phyloP scores from a whole-genome alignment of 495 filamentous ascomycete genomes.

The Acidiella bohemica region DNA sequence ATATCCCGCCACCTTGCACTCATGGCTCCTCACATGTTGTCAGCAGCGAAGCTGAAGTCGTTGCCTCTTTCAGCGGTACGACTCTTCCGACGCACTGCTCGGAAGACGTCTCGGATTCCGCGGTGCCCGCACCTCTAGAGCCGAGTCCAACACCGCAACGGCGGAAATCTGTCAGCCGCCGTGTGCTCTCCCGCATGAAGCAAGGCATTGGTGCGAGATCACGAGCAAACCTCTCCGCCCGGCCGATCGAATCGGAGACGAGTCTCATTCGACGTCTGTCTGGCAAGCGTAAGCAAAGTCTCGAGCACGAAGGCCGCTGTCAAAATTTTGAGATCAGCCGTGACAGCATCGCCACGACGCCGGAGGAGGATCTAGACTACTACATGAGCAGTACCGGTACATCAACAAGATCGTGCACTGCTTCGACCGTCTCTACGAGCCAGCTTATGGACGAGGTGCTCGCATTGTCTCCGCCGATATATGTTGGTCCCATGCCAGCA shows the following conservation, averaged over 20 bases:
- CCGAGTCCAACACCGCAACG: too few species aligned
- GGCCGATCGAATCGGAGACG: constrained; percentile 13
- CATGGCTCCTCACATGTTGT: background rate
- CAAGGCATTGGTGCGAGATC: constrained; percentile 17
- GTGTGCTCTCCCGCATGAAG: constrained; percentile 21
- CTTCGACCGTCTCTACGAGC: constrained; percentile 2
- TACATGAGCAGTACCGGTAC: background rate
- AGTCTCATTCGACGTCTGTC: constrained; percentile 15
- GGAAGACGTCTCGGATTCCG: too few species aligned
- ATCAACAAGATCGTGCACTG: background rate
- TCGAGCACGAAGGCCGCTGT: constrained; percentile 3
- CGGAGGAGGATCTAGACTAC: background rate
- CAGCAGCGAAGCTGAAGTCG: too few species aligned
- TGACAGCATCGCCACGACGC: constrained; percentile 3
- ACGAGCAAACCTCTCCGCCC: constrained; percentile 7
- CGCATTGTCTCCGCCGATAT: background rate
- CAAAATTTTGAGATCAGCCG: constrained; percentile 16
- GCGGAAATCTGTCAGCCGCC: constrained; percentile 19
- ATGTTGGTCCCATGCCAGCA: too few species aligned
- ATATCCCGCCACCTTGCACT: constrained; percentile 8
- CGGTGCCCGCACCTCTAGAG: too few species aligned
- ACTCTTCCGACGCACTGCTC: constrained; percentile 4
- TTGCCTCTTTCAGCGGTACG: too few species aligned
- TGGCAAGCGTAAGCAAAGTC: constrained; percentile 12
- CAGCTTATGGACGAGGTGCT: background rate